These are phyloP conservation scores for Trypanosoma brucei DNA, from an alignment of 208 protist species.

Conservation along the genomic window DNA sequence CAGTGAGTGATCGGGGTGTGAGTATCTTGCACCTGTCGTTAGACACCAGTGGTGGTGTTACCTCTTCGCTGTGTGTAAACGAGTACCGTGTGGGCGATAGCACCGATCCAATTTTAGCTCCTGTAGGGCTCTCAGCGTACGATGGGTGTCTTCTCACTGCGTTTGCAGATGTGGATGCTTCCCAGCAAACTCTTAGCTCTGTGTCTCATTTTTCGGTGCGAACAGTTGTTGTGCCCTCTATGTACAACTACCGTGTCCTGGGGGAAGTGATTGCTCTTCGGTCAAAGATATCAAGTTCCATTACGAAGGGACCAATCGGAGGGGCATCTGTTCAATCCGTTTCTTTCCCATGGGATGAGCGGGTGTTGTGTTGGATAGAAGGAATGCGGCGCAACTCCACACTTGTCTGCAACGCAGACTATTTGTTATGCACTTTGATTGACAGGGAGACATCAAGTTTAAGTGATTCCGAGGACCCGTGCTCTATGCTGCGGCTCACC, in stretches of 20 bases:
- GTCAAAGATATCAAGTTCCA: neutral
- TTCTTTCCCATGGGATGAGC: conserved; percentile 22
- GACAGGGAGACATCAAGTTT: conserved; percentile 42
- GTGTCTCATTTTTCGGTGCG: conserved; percentile 5
- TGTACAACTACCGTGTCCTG: conserved; percentile 59
- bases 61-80: neutral
- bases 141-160: conserved; percentile 45
- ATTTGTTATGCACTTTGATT: conserved; percentile 58
- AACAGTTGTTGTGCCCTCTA: conserved; percentile 21
- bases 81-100: conserved; percentile 10
- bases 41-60: neutral
- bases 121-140: conserved; percentile 54
- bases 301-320: too few relatives aligned
- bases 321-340: too few relatives aligned
- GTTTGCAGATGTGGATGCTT: conserved; percentile 14
- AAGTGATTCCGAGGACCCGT: conserved; percentile 29
- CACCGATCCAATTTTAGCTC: conserved; percentile 34
- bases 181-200: neutral
- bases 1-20: conserved; percentile 12
- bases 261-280: conserved; percentile 19
- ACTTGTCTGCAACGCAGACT: conserved; percentile 55
- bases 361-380: conserved; percentile 68
- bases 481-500: conserved; percentile 35
- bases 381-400: conserved; percentile 44
- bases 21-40: conserved; percentile 10